Percentiles rank a stretch among this genome's conserved stretches.
Conservation (phyloP, 257 asterid species). For the Solanum okadae region DNA sequence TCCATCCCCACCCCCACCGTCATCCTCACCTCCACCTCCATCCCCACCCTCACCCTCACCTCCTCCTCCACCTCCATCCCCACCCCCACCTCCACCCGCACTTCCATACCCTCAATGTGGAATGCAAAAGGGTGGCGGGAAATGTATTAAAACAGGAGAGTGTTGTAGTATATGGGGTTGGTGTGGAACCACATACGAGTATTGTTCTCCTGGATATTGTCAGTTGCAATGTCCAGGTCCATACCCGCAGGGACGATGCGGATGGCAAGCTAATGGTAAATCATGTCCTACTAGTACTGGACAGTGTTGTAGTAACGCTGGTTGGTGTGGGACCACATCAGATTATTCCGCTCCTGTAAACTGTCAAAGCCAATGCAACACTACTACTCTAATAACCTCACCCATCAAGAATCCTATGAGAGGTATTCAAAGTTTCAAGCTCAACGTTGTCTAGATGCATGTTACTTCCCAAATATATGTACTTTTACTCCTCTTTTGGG, state of each 20-base stretch:
- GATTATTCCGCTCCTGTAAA: too few species aligned
- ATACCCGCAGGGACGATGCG: too few species aligned
- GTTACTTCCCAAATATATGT: neutral
- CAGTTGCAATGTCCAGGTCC: neutral
- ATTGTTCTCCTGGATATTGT: neutral
- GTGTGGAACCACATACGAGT: neutral
- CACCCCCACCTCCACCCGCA: too few species aligned
- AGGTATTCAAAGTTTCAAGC: neutral
- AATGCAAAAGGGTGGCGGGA: neutral
- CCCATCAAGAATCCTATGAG: neutral
- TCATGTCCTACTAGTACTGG: too few species aligned
- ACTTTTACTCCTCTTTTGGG: neutral
- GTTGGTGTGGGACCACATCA: too few species aligned
- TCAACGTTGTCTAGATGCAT: neutral
- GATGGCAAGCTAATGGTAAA: too few species aligned
- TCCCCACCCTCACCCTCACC: too few species aligned
- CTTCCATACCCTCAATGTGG: neutral
- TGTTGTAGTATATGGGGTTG: neutral
- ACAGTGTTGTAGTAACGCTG: too few species aligned
- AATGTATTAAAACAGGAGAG: neutral
- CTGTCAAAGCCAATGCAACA: neutral
- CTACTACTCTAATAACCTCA: neutral
- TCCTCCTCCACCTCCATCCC: too few species aligned
- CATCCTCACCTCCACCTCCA: too few species aligned
- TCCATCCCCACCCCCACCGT: too few species aligned